Percentiles rank a stretch among this genome's conserved stretches.
These are phyloP conservation scores for Sugiyamaella chiloensis DNA, from an alignment of 805 yeast genomes.

Conservation along the genomic window DNA sequence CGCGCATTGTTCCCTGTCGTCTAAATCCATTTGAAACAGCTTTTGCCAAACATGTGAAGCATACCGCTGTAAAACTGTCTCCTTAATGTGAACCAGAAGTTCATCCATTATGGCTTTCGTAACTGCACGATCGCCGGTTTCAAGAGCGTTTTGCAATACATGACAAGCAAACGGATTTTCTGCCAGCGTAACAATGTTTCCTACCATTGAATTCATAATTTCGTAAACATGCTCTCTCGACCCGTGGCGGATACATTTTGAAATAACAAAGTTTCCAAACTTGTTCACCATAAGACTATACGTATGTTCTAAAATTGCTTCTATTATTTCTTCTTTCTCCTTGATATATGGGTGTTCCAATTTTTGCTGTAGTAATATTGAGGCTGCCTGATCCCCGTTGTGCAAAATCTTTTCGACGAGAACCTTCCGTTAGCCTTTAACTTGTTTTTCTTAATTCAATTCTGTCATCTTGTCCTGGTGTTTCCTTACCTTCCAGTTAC, in stretches of 20 bases:
- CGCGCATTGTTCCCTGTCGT: constrained; percentile 25
- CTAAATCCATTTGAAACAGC: constrained; percentile 38
- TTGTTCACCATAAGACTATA: constrained; percentile 38
- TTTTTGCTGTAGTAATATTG: constrained; percentile 41
- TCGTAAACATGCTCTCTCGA: constrained; percentile 28
- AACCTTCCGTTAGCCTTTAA: not conserved
- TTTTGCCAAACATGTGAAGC: constrained; percentile 47
- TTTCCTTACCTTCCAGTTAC: no score
- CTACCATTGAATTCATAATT: constrained; percentile 29
- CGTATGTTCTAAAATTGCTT: constrained; percentile 30
- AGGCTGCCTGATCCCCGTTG: constrained; percentile 41
- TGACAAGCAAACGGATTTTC: constrained; percentile 42
- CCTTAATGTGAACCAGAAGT: constrained; percentile 31
- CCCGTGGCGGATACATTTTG: constrained; percentile 39
- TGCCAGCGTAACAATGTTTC: constrained; percentile 33
- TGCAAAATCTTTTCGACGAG: constrained; percentile 32
- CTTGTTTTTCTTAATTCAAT: no score
- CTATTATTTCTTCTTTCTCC: constrained; percentile 32
- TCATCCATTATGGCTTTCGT: constrained; percentile 37
- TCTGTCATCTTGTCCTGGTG: no score
- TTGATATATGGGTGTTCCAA: constrained; percentile 31
- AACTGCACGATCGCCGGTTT: constrained; percentile 30
- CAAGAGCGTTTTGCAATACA: constrained; percentile 41
- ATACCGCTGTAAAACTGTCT: constrained; percentile 37
- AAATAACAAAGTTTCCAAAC: constrained; percentile 43